Evolutionary conservation across 2,329 filamentous ascomycete genomes (phyloP).

Genomic region (Botryotinia narcissicola): DNA sequence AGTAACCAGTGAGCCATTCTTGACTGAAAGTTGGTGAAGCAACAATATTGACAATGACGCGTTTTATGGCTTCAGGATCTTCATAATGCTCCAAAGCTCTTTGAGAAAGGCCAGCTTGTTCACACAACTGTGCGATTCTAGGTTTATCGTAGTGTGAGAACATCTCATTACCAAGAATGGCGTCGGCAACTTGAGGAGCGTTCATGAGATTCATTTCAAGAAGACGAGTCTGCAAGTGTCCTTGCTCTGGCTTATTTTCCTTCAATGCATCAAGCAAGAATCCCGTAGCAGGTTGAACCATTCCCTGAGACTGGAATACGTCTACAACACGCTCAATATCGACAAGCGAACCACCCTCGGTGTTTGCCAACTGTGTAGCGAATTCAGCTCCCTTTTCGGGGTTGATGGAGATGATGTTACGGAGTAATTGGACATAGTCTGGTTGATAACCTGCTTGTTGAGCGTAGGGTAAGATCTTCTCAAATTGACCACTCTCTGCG

Average conservation of each 20-base stretch:
- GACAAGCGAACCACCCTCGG: constrained; percentile 81
- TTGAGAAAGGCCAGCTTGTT: constrained; percentile 83
- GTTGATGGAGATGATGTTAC: constrained; percentile 78
- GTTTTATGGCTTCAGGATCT: constrained; percentile 85
- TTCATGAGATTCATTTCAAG: constrained; percentile 98
- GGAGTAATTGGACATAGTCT: constrained; percentile 89
- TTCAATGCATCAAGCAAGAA: constrained; percentile 95
- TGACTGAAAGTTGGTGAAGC: constrained; percentile 80
- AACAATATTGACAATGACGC: constrained; percentile 78
- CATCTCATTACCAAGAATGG: constrained; percentile 97
- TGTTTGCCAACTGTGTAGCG: constrained; percentile 85
- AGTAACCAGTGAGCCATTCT: constrained; percentile 90
- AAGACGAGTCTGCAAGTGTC: constrained; percentile 86
- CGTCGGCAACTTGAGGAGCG: constrained; percentile 95
- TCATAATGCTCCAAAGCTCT: constrained; percentile 94
- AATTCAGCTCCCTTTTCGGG: constrained; percentile 95
- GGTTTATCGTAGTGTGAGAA: constrained; percentile 95
- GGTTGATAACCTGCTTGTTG: constrained; percentile 83
- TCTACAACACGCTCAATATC: constrained; percentile 95
- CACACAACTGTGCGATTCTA: constrained; percentile 85
- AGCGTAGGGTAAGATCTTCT: constrained; percentile 92
- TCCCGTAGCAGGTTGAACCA: constrained; percentile 97
- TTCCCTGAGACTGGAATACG: constrained; percentile 96
- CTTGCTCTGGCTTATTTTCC: constrained; percentile 92
- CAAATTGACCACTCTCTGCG: constrained; percentile 93